A percentile compares a stretch with the other conserved stretches of the same genome.
Conservation (phyloP, 352 stramenopile genomes). For the Blastocystis sp. region DNA sequence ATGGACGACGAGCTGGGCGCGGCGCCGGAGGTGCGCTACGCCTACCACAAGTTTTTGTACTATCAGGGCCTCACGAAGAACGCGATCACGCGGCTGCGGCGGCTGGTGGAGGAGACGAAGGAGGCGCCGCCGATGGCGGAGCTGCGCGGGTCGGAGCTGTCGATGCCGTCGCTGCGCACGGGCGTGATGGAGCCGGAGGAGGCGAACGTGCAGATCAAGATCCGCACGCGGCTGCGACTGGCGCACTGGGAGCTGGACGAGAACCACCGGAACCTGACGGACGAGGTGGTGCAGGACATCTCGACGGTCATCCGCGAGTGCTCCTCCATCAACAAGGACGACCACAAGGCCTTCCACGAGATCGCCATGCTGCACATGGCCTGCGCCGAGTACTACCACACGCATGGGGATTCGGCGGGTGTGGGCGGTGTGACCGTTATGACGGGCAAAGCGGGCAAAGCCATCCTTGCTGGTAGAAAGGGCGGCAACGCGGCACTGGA, state of each 20-base stretch:
- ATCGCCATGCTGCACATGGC: slow-evolving; percentile 66
- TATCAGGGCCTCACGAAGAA: slow-evolving; percentile 59
- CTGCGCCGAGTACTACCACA: slow-evolving; percentile 63
- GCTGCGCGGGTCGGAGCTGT: not conserved
- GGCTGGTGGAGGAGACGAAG: slow-evolving; percentile 73
- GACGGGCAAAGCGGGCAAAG: not conserved
- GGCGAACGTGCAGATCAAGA: slow-evolving; percentile 1
- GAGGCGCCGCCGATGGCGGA: not conserved
- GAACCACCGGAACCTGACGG: slow-evolving; percentile 79
- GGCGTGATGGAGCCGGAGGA: not conserved
- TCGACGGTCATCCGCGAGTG: slow-evolving; percentile 77
- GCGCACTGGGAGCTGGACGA: slow-evolving; percentile 81
- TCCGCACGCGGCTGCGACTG: slow-evolving; percentile 55
- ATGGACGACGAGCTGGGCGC: slow-evolving; percentile 53
- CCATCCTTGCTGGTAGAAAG: not conserved
- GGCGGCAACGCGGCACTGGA: not conserved
- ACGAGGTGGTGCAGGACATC: slow-evolving; percentile 78
- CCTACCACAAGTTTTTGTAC: slow-evolving; percentile 69
- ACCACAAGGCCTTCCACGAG: slow-evolving; percentile 93
- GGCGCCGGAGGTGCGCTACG: slow-evolving; percentile 29
- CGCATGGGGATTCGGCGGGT: not conserved
- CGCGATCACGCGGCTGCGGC: slow-evolving; percentile 34
- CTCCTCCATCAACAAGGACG: slow-evolving; percentile 79
- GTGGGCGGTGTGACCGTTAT: too few species aligned
- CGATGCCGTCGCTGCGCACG: not conserved